A percentile compares a stretch with the other conserved stretches of the same genome.
Conservation (phyloP, 1,284 basidiomycete genomes). For the Ceratobasidium sp. region DNA sequence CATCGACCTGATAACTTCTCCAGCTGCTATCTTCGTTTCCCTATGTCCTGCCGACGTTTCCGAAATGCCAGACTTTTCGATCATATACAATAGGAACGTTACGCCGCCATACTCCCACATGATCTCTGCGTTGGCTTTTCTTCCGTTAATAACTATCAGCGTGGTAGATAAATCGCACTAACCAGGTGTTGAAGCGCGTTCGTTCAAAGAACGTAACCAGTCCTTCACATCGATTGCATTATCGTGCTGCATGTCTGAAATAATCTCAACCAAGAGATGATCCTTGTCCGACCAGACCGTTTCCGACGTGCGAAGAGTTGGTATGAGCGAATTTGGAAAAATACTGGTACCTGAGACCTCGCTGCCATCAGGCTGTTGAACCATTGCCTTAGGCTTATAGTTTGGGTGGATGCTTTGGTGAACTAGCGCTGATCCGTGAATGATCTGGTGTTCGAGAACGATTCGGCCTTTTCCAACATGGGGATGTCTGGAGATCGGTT, state of each 20-base stretch:
- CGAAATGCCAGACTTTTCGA: too few species aligned
- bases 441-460: background rate
- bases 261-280: too few species aligned
- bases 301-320: too few species aligned
- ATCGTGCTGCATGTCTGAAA: too few species aligned
- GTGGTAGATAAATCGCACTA: too few species aligned
- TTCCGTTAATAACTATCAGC: too few species aligned
- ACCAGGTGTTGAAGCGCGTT: too few species aligned
- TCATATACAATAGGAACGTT: background rate
- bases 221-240: too few species aligned
- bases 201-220: too few species aligned
- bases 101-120: slow-evolving; percentile 1
- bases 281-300: too few species aligned
- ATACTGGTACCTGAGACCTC: background rate
- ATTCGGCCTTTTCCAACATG: background rate
- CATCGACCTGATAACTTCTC: background rate
- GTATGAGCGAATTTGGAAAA: too few species aligned
- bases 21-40: background rate
- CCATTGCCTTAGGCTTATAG: slow-evolving; percentile 4
- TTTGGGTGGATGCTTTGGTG: background rate
- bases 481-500: background rate
- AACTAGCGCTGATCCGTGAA: background rate
- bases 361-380: background rate
- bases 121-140: background rate
- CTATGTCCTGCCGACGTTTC: too few species aligned